Evolutionary conservation across 331 rosid genomes (phyloP), one percentile per base, ranked within the genome.

Genomic region (Malus hybrid): DNA sequence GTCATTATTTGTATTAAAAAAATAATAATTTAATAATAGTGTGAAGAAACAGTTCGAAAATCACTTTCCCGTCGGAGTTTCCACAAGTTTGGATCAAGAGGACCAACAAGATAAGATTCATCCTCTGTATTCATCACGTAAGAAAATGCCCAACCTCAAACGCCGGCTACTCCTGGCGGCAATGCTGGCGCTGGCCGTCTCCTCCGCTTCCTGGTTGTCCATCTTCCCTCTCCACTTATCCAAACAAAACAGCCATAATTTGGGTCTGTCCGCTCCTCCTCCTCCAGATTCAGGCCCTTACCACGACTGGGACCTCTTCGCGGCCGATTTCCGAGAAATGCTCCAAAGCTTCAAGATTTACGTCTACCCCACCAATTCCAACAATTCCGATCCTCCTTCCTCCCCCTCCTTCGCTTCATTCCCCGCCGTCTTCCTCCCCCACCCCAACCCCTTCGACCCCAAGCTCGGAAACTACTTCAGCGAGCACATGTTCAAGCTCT

Each of bases 401-500:
- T 75, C 33, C 77, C 80, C 63, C 84, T 75, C 60, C 73, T 74
- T 67, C 30, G 48, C 61, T 12, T 66, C 32, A 6, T 80, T 65
- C 33, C 36, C 74, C 44, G 50, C 34, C 46, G 76, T 80, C 44
- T 80, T 75, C 73, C 74, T 75, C 46, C 80, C 80, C 63, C 84
- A 80, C 60, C 73, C 72, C 22, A 18, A 80, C 63, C 80, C 84
- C 13, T 76, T 55, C 33, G 19, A 75, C 56, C 77, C 84, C 2
- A 55, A 52, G 56, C 48, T 70, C 22, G 84, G 84, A 56, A 80
- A 80, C 71, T 75, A 80, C 84, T 80, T 70, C 74, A 80, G 84
- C 55, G 84, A 80, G 57, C 84, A 80, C 84, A 80, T 80, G 73
- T 80, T 80, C 66, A 80, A 80, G 68, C 33, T 70, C 6, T 42